Evolutionary conservation across 2,329 filamentous ascomycete genomes (phyloP), one percentile per base, ranked within the genome.

Genomic region (Fusarium illudens): DNA sequence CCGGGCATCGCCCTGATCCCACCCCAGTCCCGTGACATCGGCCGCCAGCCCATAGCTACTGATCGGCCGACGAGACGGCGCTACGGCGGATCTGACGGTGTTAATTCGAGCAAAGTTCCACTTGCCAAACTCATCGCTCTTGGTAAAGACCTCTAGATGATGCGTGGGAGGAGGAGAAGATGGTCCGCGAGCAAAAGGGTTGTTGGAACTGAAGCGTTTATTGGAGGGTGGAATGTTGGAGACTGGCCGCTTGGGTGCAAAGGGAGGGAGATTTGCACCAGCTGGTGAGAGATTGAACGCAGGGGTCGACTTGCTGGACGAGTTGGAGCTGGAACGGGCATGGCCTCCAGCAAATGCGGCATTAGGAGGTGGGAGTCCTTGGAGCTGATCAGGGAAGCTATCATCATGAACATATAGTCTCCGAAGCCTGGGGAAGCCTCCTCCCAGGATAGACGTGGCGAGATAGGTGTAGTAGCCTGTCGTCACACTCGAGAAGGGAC

Each of bases 401-500:
- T 91, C 87, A 73, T 97, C 94, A 52, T 93, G 91, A 17, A 97
- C 95, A 76, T 96, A 97, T 8, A 98, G 86, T 20, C 90, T 87
- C 33, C 85, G 85, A 9, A 98, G 84, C 33, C 86, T 87, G 1
- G 94, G 93, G 8, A 98, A 84, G 8, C 88, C 87, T 65, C 90
- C 91, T 15, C 89, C 86, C 63, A 96, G 87, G 30, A 98, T 87
- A 0, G 93, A 97, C n/a, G 87, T 87, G 25, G 93, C 90, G 19
- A 98, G 87, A 78, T 97, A 97, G 64, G 88, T 87, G 79, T 97
- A 97, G 81, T 97, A 96, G 17, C 85, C 86, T 10, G 82, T 79
- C 1, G 85, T 85, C 22, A 85, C 81, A 64, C 79, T 83, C 9
- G 83, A 80, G 63, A 88, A 91, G 11, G 89, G 84, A 20, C 88